Conservation (phyloP, 345 rosid species). For the Bruguiera gymnorhiza region DNA sequence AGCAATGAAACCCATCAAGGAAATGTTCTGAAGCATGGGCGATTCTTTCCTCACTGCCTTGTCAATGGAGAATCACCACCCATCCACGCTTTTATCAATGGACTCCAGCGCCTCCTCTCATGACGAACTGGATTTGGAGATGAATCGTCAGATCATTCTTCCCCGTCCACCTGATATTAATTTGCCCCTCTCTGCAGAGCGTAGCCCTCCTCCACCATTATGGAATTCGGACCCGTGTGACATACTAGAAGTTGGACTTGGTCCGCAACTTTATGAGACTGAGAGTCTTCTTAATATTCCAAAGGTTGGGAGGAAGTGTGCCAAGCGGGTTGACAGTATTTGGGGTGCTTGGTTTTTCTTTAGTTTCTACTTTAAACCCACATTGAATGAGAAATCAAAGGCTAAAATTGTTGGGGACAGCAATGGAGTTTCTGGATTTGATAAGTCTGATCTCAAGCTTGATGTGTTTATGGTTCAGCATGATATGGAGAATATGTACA, state of each 20-base stretch:
- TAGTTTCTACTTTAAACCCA: conserved; percentile 23
- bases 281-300: conserved; percentile 19
- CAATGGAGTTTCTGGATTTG: conserved; percentile 24
- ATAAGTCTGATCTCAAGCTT: conserved; percentile 24
- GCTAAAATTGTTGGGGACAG: conserved; percentile 22
- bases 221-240: conserved; percentile 25
- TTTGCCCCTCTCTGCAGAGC: conserved; percentile 18
- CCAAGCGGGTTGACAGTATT: conserved; percentile 26
- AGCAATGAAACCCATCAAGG: conserved; percentile 27
- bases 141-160: conserved; percentile 22
- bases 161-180: conserved; percentile 27
- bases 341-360: conserved; percentile 34
- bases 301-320: conserved; percentile 26
- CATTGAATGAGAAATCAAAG: conserved; percentile 24
- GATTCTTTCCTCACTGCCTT: conserved; percentile 15
- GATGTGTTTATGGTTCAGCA: conserved; percentile 29
- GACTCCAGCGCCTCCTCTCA: conserved; percentile 28
- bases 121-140: conserved; percentile 22
- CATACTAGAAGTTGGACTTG: conserved; percentile 25
- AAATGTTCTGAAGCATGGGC: conserved; percentile 20
- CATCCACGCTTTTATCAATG: conserved; percentile 23
- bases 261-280: conserved; percentile 21
- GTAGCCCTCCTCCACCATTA: conserved; percentile 16
- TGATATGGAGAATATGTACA: conserved; percentile 32
- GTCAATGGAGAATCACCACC: conserved; percentile 27